Conservation (phyloP, 2,329 filamentous ascomycete species). For the Nannizzia gypsea region DNA sequence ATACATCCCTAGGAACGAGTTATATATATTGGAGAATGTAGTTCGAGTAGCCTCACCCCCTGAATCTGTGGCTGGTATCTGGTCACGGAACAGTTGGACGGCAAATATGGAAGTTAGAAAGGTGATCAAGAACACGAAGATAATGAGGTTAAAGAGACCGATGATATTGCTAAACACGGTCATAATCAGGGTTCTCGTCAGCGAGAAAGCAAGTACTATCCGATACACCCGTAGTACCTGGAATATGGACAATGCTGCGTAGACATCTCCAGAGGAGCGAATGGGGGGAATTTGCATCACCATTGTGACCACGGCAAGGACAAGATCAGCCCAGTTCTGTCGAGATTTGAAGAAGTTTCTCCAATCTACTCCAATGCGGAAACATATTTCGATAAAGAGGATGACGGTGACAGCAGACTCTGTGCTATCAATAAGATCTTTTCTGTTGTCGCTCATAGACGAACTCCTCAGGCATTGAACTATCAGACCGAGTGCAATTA, state of each 20-base stretch:
- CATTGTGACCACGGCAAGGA: conserved; percentile 66
- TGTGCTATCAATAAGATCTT: conserved; percentile 54
- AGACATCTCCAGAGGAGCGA: conserved; percentile 55
- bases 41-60: conserved; percentile 54
- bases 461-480: conserved; percentile 67
- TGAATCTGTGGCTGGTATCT: conserved; percentile 55
- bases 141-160: conserved; percentile 85
- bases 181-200: conserved; percentile 74
- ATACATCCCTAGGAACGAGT: conserved; percentile 96
- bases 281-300: conserved; percentile 79
- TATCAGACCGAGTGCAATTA: conserved; percentile 72
- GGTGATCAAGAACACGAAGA: conserved; percentile 93
- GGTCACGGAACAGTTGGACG: conserved; percentile 79
- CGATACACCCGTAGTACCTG: conserved; percentile 89
- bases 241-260: conserved; percentile 83
- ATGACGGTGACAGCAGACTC: conserved; percentile 67
- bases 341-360: conserved; percentile 62
- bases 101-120: conserved; percentile 91
- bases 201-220: conserved; percentile 74
- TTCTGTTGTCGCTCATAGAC: conserved; percentile 53
- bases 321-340: conserved; percentile 69
- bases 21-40: conserved; percentile 83
- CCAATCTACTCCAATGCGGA: conserved; percentile 71
- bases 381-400: conserved; percentile 67
- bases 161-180: conserved; percentile 81